Conservation (phyloP, 2,329 filamentous ascomycete species). For the Fusarium sublunatum region DNA sequence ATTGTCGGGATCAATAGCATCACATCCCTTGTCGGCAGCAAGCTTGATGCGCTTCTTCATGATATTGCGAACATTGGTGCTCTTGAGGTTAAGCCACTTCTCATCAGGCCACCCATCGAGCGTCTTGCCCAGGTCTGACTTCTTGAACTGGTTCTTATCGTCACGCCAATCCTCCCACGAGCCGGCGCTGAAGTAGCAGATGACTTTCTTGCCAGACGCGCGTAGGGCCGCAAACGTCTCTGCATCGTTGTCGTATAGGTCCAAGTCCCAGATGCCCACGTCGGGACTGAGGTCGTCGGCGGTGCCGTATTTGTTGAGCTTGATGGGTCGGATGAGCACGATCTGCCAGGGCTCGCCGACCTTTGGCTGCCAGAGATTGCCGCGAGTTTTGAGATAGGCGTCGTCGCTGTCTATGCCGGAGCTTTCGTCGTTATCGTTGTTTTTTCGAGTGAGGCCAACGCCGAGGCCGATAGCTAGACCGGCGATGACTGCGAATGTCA, state of each 20-base stretch:
- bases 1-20: constrained; percentile 78
- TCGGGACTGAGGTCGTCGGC: constrained; percentile 53
- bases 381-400: constrained; percentile 36
- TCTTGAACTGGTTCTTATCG: constrained; percentile 66
- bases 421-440: constrained; percentile 35
- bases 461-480: constrained; percentile 66
- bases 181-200: constrained; percentile 81
- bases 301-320: constrained; percentile 55
- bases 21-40: constrained; percentile 71
- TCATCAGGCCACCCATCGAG: constrained; percentile 75
- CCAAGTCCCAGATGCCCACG: constrained; percentile 61
- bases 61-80: constrained; percentile 68
- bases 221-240: constrained; percentile 64
- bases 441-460: constrained; percentile 60
- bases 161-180: constrained; percentile 72
- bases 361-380: constrained; percentile 62
- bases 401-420: constrained; percentile 37
- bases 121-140: constrained; percentile 66
- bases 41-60: constrained; percentile 71
- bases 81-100: constrained; percentile 72
- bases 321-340: constrained; percentile 60
- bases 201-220: constrained; percentile 68
- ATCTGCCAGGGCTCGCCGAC: constrained; percentile 71
- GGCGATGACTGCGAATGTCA: constrained; percentile 49
- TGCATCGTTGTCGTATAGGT: constrained; percentile 65